Evolutionary conservation across 352 stramenopile species (phyloP), one percentile per base, ranked within the genome.

Genomic region (Phytophthora crassamura): DNA sequence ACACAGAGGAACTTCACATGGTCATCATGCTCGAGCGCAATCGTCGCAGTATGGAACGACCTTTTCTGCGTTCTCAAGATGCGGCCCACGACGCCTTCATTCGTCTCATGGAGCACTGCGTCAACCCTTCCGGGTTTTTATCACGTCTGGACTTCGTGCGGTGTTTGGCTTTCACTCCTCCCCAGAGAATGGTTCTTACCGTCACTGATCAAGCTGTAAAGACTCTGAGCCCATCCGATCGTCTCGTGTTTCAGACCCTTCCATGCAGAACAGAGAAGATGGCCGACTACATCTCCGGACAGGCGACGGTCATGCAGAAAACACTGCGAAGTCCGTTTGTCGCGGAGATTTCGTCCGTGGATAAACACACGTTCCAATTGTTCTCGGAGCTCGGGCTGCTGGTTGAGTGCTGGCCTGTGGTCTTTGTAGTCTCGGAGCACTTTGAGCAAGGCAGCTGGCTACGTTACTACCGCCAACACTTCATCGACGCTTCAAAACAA

Each of bases 371-470:
- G 20, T 92, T 81, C 58, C 84, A 92, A 55, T 69, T 80, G 33
- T 92, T 92, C 25, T 72, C 81, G 5, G 74, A 86, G 28, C 80
- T 75, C 12, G 84, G 84, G 0, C 76, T 89, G 40, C 67, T 92
- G 0, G 51, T 89, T 10, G 81, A 90, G 30, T 85, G 68, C 64
- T 89, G 77, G 79, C 81, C 80, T 0, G 57, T 90, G 4, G 51
- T 90, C 10, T 88, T 90, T 48, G 57, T 88, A 9, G 65, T 64
- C 5, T 61, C 68, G 4, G 74, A 90, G 51, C 78, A 78, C 56
- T 89, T 80, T 32, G 32, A 59, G 3, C 15, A 40, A 32, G 76
- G 80, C 0, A 72, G 63, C 8, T 92, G 81, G 81, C 28, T 74
- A 4, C 34, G 61, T 4, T 41, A 69, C 12, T 88, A 86, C 30